Evolutionary conservation across 768 basidiomycete species (phyloP).

Genomic region (Naganishia vishniacii): DNA sequence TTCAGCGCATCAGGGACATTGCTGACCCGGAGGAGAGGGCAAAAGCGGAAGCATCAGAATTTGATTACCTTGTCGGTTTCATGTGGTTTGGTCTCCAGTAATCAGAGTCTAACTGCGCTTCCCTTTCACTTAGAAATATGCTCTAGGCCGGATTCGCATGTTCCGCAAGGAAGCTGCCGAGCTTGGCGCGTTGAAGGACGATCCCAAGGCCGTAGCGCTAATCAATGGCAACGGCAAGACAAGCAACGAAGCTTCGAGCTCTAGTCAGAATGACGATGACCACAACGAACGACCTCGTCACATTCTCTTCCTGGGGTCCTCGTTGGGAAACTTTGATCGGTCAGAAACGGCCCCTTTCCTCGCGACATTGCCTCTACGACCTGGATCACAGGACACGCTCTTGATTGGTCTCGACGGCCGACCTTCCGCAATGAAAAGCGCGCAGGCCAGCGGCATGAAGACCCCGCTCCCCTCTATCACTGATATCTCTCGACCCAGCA

Average conservation of each 20-base stretch:
- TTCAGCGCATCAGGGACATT: slow-evolving; percentile 23
- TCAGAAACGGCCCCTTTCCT: slow-evolving; percentile 68
- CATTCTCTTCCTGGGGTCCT: slow-evolving; percentile 84
- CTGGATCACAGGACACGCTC: slow-evolving; percentile 65
- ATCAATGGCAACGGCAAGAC: background rate
- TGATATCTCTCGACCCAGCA: slow-evolving; percentile 5
- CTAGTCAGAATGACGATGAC: background rate
- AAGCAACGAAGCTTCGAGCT: background rate
- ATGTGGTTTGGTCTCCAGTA: too few species aligned
- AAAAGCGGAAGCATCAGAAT: slow-evolving; percentile 48
- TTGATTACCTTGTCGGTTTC: slow-evolving; percentile 83
- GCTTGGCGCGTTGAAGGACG: slow-evolving; percentile 35
- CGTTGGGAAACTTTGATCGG: slow-evolving; percentile 81
- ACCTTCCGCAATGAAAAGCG: slow-evolving; percentile 32
- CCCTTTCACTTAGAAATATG: slow-evolving; percentile 64
- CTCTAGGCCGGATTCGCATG: slow-evolving; percentile 51
- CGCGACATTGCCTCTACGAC: slow-evolving; percentile 66
- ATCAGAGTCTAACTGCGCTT: too few species aligned
- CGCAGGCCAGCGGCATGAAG: background rate
- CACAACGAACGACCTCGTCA: slow-evolving; percentile 57
- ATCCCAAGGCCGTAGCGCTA: slow-evolving; percentile 3
- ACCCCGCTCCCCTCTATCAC: slow-evolving; percentile 4
- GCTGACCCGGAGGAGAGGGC: slow-evolving; percentile 45
- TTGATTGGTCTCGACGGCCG: slow-evolving; percentile 87
- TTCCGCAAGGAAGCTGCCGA: slow-evolving; percentile 50